Percentiles rank a stretch among this genome's conserved stretches.
Conservation (phyloP, 192 early-diverging fungal species). For the Coemansia furcata region DNA sequence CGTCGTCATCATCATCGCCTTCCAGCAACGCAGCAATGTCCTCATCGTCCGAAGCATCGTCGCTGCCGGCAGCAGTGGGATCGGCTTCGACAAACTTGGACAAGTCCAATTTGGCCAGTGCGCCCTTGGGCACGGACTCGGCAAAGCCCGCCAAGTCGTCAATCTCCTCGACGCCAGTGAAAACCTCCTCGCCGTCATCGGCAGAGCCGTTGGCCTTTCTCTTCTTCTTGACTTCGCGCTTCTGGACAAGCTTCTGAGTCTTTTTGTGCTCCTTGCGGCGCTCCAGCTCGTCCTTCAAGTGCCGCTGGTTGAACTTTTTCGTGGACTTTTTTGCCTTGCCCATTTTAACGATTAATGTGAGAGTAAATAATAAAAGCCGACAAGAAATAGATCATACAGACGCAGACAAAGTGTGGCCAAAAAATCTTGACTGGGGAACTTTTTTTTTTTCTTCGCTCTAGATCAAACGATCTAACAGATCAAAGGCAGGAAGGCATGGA, state of each 20-base stretch:
- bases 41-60: constrained; percentile 11
- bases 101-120: constrained; percentile 26
- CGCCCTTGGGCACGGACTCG: constrained; percentile 33
- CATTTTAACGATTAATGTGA: constrained; percentile 12
- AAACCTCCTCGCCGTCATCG: constrained; percentile 20
- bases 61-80: constrained; percentile 8
- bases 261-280: constrained; percentile 59
- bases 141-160: constrained; percentile 51
- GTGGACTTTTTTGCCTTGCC: constrained; percentile 63
- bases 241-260: constrained; percentile 57
- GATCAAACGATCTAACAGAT: not conserved
- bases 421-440: not conserved
- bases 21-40: constrained; percentile 29
- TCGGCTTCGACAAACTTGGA: constrained; percentile 44
- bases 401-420: not conserved
- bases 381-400: not conserved
- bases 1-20: constrained; percentile 26
- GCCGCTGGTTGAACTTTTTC: constrained; percentile 76
- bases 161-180: constrained; percentile 48
- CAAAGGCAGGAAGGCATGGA: not conserved
- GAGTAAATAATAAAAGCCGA: not conserved
- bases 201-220: constrained; percentile 15
- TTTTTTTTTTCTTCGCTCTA: constrained; percentile 6
- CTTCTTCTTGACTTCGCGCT: constrained; percentile 60
- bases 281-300: constrained; percentile 66